Conservation (phyloP, 2,329 filamentous ascomycete species). For the Paraphoma chrysanthemicola region DNA sequence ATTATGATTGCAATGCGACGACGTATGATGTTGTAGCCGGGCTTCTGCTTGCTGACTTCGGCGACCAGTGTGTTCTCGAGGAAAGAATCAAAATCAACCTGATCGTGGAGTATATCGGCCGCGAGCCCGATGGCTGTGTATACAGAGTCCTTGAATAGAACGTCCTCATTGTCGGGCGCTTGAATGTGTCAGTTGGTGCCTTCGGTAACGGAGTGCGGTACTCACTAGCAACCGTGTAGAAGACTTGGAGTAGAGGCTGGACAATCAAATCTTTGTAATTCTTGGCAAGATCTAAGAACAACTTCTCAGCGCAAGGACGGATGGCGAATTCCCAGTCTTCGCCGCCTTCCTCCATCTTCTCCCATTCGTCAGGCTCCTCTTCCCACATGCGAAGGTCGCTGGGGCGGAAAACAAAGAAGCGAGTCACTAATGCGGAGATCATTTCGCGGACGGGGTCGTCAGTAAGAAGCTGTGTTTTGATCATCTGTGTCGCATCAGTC, state of each 20-base stretch:
- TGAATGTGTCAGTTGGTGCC: slow-evolving; percentile 20
- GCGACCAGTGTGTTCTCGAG: slow-evolving; percentile 75
- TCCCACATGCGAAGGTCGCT: slow-evolving; percentile 91
- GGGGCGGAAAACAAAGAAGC: slow-evolving; percentile 85
- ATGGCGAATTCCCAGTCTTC: slow-evolving; percentile 89
- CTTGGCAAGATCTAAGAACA: slow-evolving; percentile 89
- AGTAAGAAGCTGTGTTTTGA: slow-evolving; percentile 78
- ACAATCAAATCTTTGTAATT: slow-evolving; percentile 85
- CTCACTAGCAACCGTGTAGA: slow-evolving; percentile 75
- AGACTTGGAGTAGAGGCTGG: slow-evolving; percentile 81
- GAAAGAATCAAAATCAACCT: slow-evolving; percentile 84
- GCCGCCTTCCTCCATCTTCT: slow-evolving; percentile 83
- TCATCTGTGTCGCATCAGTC: slow-evolving; percentile 68
- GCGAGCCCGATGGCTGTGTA: slow-evolving; percentile 92
- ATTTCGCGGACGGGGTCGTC: slow-evolving; percentile 79
- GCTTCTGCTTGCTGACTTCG: slow-evolving; percentile 75
- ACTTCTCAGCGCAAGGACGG: slow-evolving; percentile 88
- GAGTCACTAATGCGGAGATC: slow-evolving; percentile 83
- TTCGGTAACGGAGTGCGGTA: slow-evolving; percentile 9
- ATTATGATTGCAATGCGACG: slow-evolving; percentile 88
- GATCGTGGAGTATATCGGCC: slow-evolving; percentile 74
- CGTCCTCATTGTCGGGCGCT: slow-evolving; percentile 68
- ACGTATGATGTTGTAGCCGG: slow-evolving; percentile 80
- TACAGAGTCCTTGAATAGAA: slow-evolving; percentile 89
- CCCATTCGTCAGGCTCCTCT: slow-evolving; percentile 94